These are phyloP conservation scores for Podospora didyma DNA, from an alignment of 495 filamentous ascomycete species.

Conservation along the genomic window DNA sequence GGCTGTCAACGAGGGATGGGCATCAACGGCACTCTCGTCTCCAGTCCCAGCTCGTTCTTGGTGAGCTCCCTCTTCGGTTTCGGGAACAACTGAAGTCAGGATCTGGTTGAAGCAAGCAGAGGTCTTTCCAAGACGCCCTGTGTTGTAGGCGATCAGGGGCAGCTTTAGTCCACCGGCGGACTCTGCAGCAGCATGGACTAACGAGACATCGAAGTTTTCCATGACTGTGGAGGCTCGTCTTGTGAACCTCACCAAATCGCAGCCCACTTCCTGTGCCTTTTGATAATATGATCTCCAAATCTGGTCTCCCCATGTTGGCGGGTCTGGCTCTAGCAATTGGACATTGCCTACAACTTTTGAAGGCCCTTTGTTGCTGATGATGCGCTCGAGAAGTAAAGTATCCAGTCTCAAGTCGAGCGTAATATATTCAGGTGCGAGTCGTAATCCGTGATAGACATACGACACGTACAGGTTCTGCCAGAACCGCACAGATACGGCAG, in stretches of 20 bases:
- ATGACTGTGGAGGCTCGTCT: slow-evolving; percentile 46
- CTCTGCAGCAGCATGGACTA: slow-evolving; percentile 43
- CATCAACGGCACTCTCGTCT: slow-evolving; percentile 4
- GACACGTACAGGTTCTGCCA: slow-evolving; percentile 48
- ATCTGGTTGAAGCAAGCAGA: slow-evolving; percentile 66
- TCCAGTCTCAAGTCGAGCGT: slow-evolving; percentile 57
- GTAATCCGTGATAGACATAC: slow-evolving; percentile 56
- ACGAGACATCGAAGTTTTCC: slow-evolving; percentile 56
- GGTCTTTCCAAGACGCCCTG: slow-evolving; percentile 56
- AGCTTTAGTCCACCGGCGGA: slow-evolving; percentile 41
- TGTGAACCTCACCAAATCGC: slow-evolving; percentile 60
- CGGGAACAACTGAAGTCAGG: slow-evolving; percentile 61
- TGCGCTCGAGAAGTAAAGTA: slow-evolving; percentile 37
- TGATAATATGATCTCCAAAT: slow-evolving; percentile 49
- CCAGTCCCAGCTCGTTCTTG: slow-evolving; percentile 11
- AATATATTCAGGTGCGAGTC: slow-evolving; percentile 64
- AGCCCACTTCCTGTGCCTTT: slow-evolving; percentile 54
- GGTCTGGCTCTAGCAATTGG: slow-evolving; percentile 36
- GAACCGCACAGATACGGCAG: slow-evolving; percentile 15
- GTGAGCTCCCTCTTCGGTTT: slow-evolving; percentile 43
- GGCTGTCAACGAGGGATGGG: slow-evolving; percentile 49
- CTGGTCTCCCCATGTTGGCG: slow-evolving; percentile 54
- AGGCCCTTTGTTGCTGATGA: slow-evolving; percentile 51
- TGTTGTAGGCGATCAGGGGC: slow-evolving; percentile 64
- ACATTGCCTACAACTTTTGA: slow-evolving; percentile 64